These are phyloP conservation scores for Vicia faba DNA, from an alignment of 306 rosid genomes.

Conservation along the genomic window DNA sequence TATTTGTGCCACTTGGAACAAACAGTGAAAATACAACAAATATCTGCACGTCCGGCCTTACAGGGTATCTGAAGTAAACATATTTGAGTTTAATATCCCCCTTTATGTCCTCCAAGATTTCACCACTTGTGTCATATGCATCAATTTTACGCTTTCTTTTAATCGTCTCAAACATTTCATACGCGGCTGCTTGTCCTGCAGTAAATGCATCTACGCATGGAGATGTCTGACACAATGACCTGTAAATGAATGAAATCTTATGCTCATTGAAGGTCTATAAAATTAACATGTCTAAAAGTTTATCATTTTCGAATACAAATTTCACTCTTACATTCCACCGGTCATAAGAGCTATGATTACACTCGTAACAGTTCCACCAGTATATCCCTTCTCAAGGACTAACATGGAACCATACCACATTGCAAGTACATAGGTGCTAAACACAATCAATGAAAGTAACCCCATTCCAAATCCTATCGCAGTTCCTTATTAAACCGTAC, in stretches of 20 bases:
- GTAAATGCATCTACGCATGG: conserved; percentile 82
- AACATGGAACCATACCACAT: conserved; percentile 83
- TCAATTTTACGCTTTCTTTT: conserved; percentile 65
- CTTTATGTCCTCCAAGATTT: conserved; percentile 57
- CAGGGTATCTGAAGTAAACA: conserved; percentile 78
- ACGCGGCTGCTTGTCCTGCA: conserved; percentile 84
- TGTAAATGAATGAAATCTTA: conserved; percentile 36
- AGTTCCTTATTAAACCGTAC: too few species aligned
- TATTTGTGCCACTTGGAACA: conserved; percentile 66
- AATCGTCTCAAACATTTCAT: conserved; percentile 85
- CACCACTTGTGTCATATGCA: too few species aligned
- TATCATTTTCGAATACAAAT: too few species aligned
- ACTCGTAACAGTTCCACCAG: conserved; percentile 70
- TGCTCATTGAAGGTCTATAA: neutral
- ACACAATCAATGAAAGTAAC: too few species aligned
- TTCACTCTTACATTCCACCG: too few species aligned
- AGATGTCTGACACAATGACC: conserved; percentile 84
- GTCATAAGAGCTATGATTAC: conserved; percentile 71
- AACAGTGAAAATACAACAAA: conserved; percentile 74
- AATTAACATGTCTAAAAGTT: neutral
- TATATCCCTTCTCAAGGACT: conserved; percentile 65
- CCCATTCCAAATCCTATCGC: too few species aligned
- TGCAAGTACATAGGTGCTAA: too few species aligned
- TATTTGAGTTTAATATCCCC: conserved; percentile 83
- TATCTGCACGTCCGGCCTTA: conserved; percentile 72